Conservation (phyloP, 2,329 filamentous ascomycete species). For the Pyrenophora tritici-repentis region DNA sequence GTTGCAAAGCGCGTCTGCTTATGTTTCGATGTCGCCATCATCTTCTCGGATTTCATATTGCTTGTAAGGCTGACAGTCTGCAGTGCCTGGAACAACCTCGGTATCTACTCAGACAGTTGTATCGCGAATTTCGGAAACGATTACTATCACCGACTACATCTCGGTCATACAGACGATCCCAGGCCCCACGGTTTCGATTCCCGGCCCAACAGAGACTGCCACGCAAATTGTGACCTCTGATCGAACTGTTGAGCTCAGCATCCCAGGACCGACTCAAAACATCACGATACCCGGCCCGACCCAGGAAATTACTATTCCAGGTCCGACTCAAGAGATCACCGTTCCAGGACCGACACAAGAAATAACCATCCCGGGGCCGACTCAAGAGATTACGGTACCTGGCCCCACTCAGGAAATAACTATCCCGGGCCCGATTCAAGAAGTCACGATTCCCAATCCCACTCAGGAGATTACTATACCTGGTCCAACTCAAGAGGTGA, state of each 20-base stretch:
- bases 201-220: conserved; percentile 21
- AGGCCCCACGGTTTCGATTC: conserved; percentile 12
- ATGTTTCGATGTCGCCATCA: too few species aligned
- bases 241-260: conserved; percentile 2
- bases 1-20: too few species aligned
- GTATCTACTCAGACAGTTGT: conserved; percentile 19
- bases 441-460: too few species aligned
- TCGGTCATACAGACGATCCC: conserved; percentile 9
- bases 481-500: too few species aligned
- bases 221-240: conserved; percentile 6
- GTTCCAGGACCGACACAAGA: conserved; percentile 9
- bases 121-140: conserved; percentile 12
- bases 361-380: background rate
- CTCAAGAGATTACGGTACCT: conserved; percentile 2
- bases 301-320: conserved; percentile 1
- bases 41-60: too few species aligned
- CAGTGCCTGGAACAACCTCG: conserved; percentile 15
- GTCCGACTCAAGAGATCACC: background rate
- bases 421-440: conserved; percentile 4
- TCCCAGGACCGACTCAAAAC: conserved; percentile 9
- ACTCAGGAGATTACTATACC: too few species aligned
- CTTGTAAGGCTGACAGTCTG: background rate
- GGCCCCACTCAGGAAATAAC: conserved; percentile 10
- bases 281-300: background rate
- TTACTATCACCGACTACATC: conserved; percentile 11